These are phyloP conservation scores for Hordeum marinum DNA, from an alignment of 176 grass and related monocot species.

Conservation along the genomic window DNA sequence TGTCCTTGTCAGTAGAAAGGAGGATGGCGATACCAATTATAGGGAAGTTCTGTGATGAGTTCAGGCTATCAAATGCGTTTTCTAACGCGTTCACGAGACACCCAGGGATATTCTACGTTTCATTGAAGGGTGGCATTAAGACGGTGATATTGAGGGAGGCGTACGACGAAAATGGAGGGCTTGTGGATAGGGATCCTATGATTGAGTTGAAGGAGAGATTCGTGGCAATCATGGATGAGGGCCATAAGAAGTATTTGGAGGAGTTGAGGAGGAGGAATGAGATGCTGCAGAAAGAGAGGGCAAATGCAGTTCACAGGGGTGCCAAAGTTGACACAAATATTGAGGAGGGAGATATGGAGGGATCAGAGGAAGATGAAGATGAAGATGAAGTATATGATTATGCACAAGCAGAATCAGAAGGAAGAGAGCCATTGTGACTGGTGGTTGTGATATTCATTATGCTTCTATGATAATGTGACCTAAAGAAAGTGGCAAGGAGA, in stretches of 20 bases:
- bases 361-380: neutral
- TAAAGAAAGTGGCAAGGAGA: neutral
- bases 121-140: conserved; percentile 84
- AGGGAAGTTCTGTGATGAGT: conserved; percentile 78
- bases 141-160: conserved; percentile 83
- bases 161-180: conserved; percentile 49
- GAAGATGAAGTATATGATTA: neutral
- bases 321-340: neutral
- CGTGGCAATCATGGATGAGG: conserved; percentile 68
- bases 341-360: neutral
- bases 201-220: conserved; percentile 76
- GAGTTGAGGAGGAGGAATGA: conserved; percentile 51
- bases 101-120: conserved; percentile 83
- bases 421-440: neutral
- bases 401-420: neutral
- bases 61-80: conserved; percentile 67
- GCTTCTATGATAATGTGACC: neutral
- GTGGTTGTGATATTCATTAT: neutral
- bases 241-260: conserved; percentile 59
- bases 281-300: conserved; percentile 39
- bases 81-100: conserved; percentile 71
- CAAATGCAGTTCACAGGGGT: conserved; percentile 4
- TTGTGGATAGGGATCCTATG: conserved; percentile 77
- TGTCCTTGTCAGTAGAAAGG: conserved; percentile 61
- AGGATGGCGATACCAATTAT: conserved; percentile 60